Conservation (phyloP, 2,329 filamentous ascomycete species). For the Helminthosporium solani region DNA sequence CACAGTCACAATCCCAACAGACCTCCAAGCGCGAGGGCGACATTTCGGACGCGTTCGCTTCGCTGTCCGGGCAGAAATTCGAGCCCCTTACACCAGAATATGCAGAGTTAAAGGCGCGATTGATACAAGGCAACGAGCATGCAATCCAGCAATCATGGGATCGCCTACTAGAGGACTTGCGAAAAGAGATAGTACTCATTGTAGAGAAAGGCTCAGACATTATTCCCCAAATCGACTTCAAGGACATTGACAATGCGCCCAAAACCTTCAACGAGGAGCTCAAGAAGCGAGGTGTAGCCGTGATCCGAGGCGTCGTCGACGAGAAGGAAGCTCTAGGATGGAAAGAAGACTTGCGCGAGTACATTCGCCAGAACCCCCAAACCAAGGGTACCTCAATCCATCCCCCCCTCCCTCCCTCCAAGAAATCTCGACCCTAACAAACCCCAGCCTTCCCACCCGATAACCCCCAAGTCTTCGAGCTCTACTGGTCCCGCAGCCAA, state of each 20-base stretch:
- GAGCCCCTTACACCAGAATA: slow-evolving; percentile 48
- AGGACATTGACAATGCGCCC: slow-evolving; percentile 50
- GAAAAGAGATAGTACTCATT: slow-evolving; percentile 49
- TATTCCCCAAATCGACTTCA: slow-evolving; percentile 51
- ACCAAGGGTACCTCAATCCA: slow-evolving; percentile 34
- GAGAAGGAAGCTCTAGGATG: slow-evolving; percentile 47
- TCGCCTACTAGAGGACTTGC: slow-evolving; percentile 45
- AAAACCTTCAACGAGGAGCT: slow-evolving; percentile 59
- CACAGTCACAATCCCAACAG: no score
- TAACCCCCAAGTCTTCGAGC: slow-evolving; percentile 53
- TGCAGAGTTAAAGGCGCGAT: slow-evolving; percentile 46
- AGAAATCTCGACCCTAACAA: slow-evolving; percentile 7
- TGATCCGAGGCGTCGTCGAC: slow-evolving; percentile 49
- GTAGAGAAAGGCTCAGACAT: slow-evolving; percentile 44
- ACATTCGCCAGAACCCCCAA: slow-evolving; percentile 50
- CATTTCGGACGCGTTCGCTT: slow-evolving; percentile 54
- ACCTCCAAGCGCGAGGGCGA: slow-evolving; percentile 51
- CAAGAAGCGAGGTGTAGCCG: slow-evolving; percentile 56
- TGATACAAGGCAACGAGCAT: slow-evolving; percentile 52
- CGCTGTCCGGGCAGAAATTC: slow-evolving; percentile 50
- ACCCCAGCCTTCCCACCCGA: slow-evolving; percentile 48
- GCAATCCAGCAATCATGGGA: slow-evolving; percentile 50
- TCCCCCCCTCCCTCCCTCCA: background rate
- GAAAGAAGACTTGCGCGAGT: slow-evolving; percentile 48
- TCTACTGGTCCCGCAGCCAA: slow-evolving; percentile 53